A percentile compares a stretch with the other conserved stretches of the same genome.
phyloP scores from a whole-genome alignment of 1,284 basidiomycete species.

The Microstroma glucosiphilum region DNA sequence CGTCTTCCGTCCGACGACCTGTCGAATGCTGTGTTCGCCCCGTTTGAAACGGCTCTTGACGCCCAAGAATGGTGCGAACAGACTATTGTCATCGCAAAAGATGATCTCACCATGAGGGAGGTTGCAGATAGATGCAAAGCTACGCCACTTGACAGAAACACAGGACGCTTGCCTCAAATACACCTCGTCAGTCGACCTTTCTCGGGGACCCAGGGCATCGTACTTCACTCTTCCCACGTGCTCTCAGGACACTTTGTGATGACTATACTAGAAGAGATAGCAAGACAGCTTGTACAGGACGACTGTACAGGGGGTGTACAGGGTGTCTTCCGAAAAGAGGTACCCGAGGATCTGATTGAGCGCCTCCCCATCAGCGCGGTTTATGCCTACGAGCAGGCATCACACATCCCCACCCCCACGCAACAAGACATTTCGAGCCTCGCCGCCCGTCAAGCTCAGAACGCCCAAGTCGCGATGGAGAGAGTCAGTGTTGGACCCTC shows the following conservation, averaged over 20 bases:
- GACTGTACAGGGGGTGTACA: conserved; percentile 11
- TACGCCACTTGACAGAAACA: not conserved
- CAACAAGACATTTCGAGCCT: not conserved
- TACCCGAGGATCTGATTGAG: conserved; percentile 7
- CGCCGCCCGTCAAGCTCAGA: not conserved
- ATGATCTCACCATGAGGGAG: conserved; percentile 16
- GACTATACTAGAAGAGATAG: conserved; percentile 9
- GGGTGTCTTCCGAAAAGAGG: conserved; percentile 16
- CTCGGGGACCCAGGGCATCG: conserved; percentile 3
- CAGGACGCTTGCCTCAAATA: not conserved
- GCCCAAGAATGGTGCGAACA: conserved; percentile 21
- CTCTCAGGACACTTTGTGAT: conserved; percentile 17
- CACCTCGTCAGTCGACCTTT: conserved; percentile 15
- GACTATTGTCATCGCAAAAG: conserved; percentile 15
- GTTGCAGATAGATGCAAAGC: conserved; percentile 3
- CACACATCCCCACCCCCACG: not conserved
- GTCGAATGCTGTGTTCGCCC: conserved; percentile 13
- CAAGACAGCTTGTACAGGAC: conserved; percentile 14
- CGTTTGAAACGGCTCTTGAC: conserved; percentile 16
- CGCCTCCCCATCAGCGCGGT: conserved; percentile 21
- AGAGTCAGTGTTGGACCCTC: not conserved
- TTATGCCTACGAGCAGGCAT: conserved; percentile 16
- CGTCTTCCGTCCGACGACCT: conserved; percentile 7
- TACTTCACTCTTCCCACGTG: conserved; percentile 21
- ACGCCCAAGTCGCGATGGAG: not conserved